These are phyloP conservation scores for Cyberlindnera petersonii DNA, from an alignment of 805 yeast genomes.

Conservation along the genomic window DNA sequence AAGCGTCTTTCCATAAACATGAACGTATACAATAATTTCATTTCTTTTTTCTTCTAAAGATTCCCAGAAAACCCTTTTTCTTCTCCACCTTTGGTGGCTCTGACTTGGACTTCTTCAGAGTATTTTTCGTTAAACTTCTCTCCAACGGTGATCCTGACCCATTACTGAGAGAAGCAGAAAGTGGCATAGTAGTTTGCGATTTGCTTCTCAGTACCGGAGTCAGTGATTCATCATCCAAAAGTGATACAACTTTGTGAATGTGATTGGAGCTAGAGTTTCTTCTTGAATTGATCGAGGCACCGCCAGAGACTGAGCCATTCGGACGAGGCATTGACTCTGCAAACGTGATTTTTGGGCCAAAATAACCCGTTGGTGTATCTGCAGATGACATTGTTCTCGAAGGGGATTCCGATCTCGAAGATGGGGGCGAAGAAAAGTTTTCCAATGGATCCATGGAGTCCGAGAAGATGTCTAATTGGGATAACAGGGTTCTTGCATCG, in stretches of 20 bases:
- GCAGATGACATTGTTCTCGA: constrained; percentile 6
- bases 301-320: constrained; percentile 1
- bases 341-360: constrained; percentile 23
- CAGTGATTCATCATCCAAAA: constrained; percentile 19
- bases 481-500: not conserved
- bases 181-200: constrained; percentile 11
- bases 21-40: not conserved
- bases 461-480: not conserved
- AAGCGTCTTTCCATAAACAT: not conserved
- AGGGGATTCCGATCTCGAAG: constrained; percentile 6
- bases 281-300: constrained; percentile 12
- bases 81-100: constrained; percentile 10
- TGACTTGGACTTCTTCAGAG: constrained; percentile 12
- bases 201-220: constrained; percentile 14
- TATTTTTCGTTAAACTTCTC: constrained; percentile 3
- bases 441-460: constrained; percentile 9
- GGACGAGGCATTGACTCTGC: constrained; percentile 5
- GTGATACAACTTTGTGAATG: constrained; percentile 24
- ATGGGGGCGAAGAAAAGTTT: not conserved
- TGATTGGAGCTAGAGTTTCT: constrained; percentile 15
- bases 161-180: constrained; percentile 5
- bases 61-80: constrained; percentile 15
- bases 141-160: constrained; percentile 1
- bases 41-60: constrained; percentile 18
- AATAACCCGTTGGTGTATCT: constrained; percentile 9